Percentiles rank a stretch among this genome's conserved stretches.
Evolutionary conservation across 164 flowering plant genomes (phyloP).

Genomic region (Buxus sempervirens): DNA sequence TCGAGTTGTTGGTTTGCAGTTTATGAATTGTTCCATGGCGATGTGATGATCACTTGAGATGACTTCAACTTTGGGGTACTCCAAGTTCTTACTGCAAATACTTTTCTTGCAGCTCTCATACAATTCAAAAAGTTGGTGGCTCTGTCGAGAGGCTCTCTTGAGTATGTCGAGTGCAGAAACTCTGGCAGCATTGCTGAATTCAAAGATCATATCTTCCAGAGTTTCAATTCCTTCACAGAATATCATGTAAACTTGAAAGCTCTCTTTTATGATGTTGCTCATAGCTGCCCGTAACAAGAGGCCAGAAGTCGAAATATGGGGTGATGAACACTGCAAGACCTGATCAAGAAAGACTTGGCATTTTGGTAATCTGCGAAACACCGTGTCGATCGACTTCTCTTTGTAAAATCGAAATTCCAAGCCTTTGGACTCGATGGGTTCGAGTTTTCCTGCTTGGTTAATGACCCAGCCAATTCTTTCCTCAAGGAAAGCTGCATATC

Average conservation of each 20-base stretch:
- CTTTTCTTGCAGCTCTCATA: conserved; percentile 52
- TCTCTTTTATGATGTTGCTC: conserved; percentile 48
- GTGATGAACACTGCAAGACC: conserved; percentile 46
- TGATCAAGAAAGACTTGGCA: conserved; percentile 47
- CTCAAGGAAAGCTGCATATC: conserved; percentile 38
- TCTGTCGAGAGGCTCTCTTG: conserved; percentile 54
- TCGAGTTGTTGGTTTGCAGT: conserved; percentile 2
- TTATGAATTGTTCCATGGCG: conserved; percentile 32
- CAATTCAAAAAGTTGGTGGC: conserved; percentile 41
- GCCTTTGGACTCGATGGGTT: conserved; percentile 25
- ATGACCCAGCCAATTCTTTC: conserved; percentile 47
- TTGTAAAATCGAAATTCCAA: conserved; percentile 19
- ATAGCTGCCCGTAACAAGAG: conserved; percentile 37
- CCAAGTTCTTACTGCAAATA: conserved; percentile 39
- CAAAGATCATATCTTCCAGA: conserved; percentile 48
- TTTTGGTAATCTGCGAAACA: conserved; percentile 39
- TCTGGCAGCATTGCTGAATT: conserved; percentile 38
- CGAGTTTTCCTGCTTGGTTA: conserved; percentile 52
- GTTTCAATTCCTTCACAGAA: conserved; percentile 58
- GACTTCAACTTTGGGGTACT: conserved; percentile 52
- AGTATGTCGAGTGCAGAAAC: conserved; percentile 50
- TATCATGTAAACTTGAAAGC: conserved; percentile 56
- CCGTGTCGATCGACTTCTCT: conserved; percentile 36
- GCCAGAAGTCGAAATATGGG: conserved; percentile 13
- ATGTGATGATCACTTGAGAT: conserved; percentile 32